A percentile compares a stretch with the other conserved stretches of the same genome.
These are phyloP conservation scores for Rugonectria rugulosa DNA, from an alignment of 2,329 filamentous ascomycete species.

Conservation along the genomic window DNA sequence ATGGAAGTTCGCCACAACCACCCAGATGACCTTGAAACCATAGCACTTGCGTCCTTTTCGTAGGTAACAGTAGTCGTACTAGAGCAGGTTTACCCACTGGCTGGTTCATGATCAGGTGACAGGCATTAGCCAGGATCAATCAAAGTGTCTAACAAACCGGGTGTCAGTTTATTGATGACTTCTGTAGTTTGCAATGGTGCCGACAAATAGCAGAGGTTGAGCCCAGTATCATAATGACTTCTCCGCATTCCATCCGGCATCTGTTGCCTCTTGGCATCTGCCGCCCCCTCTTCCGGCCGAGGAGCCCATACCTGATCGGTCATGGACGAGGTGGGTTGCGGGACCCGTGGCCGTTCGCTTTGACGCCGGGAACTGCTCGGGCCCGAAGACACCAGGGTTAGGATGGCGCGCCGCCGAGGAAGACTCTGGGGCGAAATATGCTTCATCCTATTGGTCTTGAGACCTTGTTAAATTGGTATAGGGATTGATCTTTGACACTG, in stretches of 20 bases:
- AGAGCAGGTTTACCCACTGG: too few species aligned
- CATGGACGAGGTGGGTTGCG: slow-evolving; percentile 10
- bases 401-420: neutral
- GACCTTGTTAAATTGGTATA: neutral
- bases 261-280: neutral
- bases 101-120: too few species aligned
- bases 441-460: slow-evolving; percentile 1
- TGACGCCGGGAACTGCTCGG: neutral
- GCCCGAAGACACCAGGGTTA: neutral
- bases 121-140: too few species aligned
- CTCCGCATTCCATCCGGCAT: neutral
- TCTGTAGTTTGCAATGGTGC: too few species aligned
- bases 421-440: slow-evolving; percentile 1
- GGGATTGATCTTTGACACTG: neutral
- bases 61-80: too few species aligned
- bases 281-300: slow-evolving; percentile 3
- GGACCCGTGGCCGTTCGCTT: slow-evolving; percentile 6
- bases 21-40: too few species aligned
- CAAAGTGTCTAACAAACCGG: too few species aligned
- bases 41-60: too few species aligned
- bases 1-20: too few species aligned
- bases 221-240: too few species aligned
- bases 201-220: too few species aligned
- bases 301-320: slow-evolving; percentile 9
- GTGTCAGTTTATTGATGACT: too few species aligned